A percentile compares a stretch with the other conserved stretches of the same genome.
phyloP scores from a whole-genome alignment of 257 asterid genomes.

The Verbena officinalis region DNA sequence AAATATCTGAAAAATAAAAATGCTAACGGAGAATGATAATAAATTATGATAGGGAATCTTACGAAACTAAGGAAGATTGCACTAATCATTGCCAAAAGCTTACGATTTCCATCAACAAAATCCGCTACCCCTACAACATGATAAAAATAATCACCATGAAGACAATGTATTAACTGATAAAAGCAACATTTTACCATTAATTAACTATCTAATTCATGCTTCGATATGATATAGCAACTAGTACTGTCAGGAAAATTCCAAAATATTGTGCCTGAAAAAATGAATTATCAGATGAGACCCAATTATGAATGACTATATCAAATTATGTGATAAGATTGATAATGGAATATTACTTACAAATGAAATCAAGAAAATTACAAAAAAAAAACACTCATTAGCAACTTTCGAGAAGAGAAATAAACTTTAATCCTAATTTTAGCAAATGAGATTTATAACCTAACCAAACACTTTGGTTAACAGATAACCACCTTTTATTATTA shows the following conservation, averaged over 20 bases:
- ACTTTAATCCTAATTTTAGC: slow-evolving; percentile 11
- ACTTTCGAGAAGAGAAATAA: slow-evolving; percentile 5
- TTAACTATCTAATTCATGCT: slow-evolving; percentile 2
- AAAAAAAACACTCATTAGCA: no score
- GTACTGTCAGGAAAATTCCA: slow-evolving; percentile 7
- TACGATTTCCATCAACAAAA: slow-evolving; percentile 71
- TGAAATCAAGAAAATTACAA: no score
- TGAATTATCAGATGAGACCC: slow-evolving; percentile 1
- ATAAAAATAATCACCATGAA: slow-evolving; percentile 9
- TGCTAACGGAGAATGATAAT: background rate
- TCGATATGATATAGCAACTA: slow-evolving; percentile 1
- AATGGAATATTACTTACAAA: no score
- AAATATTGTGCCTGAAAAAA: background rate
- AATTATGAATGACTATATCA: background rate
- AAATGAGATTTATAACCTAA: slow-evolving; percentile 9
- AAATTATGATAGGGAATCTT: slow-evolving; percentile 39
- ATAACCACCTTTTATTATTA: background rate
- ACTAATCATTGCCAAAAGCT: slow-evolving; percentile 68
- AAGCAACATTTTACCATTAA: slow-evolving; percentile 1
- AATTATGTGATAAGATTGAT: background rate
- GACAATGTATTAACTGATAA: slow-evolving; percentile 1
- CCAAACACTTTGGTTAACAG: no score
- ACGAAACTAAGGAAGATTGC: slow-evolving; percentile 82
- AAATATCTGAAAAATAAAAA: slow-evolving; percentile 22
- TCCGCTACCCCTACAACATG: slow-evolving; percentile 66